Base-by-base conservation (phyloP, 2,329 filamentous ascomycete species). In the Sarocladiaceae sp. region DNA sequence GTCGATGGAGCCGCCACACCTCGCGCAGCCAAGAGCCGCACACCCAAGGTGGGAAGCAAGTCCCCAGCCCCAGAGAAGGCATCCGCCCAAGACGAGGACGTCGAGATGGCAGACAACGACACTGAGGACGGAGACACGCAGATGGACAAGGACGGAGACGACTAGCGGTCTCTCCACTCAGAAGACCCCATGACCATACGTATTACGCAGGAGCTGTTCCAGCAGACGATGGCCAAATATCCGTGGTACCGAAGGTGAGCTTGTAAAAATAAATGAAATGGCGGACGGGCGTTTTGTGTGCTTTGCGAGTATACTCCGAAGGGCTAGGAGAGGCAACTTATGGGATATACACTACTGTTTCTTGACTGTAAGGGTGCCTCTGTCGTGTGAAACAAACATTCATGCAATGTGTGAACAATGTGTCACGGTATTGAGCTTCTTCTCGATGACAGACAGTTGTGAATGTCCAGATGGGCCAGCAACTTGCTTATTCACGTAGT, bases 91-190 rank as follows among this genome's bases (percentile, higher is more conserved):
- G 47, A 50, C 18, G 47, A 50, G 20, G 47, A 50, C 18, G 47
- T 50, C 4, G 47, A 50, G 47, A 50, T 50, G 47, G 47, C 47
- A 6, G 47, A 50, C 18, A 36, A 50, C 18, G 47, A 50, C 47
- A 37, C 47, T 17, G 47, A 56, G 46, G 54, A 56, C 28, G 52
- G 53, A 11, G 54, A 56, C 44, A 54, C 53, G 54, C 44, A 48
- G 28, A 36, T 25, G n/a, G 44, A 54, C 22, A 42, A 51, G 26
- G 52, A 56, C 11, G 50, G 33, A 8, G 52, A 52, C 18, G 44
- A 42, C 15, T 48, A 48, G 18, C 10, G 29, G 10, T 15, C 15
- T 8, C 15, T 33, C 29, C 15, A 33, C 10, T 15, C 8, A 33
- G 8, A 10, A 15, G 10, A 33, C 10, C 29, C 8, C 15, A 33